Conservation (phyloP, 1,284 basidiomycete species). For the Sutorius eximius region DNA sequence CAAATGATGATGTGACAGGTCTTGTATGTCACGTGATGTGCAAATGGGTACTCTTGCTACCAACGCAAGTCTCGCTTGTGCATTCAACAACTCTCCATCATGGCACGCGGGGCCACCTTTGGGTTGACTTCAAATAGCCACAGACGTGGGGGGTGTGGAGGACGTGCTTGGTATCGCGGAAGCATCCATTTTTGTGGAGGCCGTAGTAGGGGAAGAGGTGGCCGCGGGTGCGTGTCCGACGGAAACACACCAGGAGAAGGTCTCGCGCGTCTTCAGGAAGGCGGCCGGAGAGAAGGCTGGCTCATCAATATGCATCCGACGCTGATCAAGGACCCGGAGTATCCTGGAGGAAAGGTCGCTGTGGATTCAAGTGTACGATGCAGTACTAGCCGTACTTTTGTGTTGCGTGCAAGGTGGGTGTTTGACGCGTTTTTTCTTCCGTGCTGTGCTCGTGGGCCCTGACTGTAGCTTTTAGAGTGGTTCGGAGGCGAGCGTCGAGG, state of each 20-base stretch:
- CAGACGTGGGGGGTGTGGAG: conserved; percentile 45
- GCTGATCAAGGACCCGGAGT: conserved; percentile 79
- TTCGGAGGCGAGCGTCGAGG: conserved; percentile 89
- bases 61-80: neutral
- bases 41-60: neutral
- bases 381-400: conserved; percentile 95
- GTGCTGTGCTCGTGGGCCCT: neutral
- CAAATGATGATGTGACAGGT: conserved; percentile 15
- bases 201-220: conserved; percentile 44
- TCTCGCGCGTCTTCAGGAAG: conserved; percentile 78
- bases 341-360: conserved; percentile 79
- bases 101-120: conserved; percentile 37
- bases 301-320: conserved; percentile 99
- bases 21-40: conserved; percentile 33
- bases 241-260: conserved; percentile 45
- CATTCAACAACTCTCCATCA: conserved; percentile 11
- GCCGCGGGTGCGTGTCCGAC: conserved; percentile 52
- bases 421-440: neutral
- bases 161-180: conserved; percentile 51
- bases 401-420: conserved; percentile 82
- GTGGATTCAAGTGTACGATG: conserved; percentile 98
- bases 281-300: conserved; percentile 81
- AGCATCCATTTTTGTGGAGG: conserved; percentile 38
- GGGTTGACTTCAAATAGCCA: conserved; percentile 35
- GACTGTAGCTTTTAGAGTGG: conserved; percentile 55